phyloP scores from a whole-genome alignment of 2,329 filamentous ascomycete species.

The Arthrobotrys entomopaga region DNA sequence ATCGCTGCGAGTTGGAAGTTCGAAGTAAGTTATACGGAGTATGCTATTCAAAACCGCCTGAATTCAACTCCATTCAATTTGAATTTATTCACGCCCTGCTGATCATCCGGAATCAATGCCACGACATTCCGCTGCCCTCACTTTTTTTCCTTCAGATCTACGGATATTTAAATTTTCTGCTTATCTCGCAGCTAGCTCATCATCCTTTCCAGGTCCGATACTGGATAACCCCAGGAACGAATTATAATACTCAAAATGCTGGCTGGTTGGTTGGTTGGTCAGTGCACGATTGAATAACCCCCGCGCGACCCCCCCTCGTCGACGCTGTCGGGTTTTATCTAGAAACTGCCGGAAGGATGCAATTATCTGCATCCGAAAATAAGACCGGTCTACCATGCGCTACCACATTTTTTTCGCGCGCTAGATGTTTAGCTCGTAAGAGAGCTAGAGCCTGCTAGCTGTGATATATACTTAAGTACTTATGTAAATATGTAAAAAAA shows the following conservation, averaged over 20 bases:
- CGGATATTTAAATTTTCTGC: conserved; percentile 12
- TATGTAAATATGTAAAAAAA: conserved; percentile 1
- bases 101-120: conserved; percentile 22
- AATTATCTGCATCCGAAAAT: not conserved
- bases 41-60: no score
- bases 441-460: no score
- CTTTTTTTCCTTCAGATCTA: conserved; percentile 12
- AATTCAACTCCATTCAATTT: no score
- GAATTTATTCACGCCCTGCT: not conserved
- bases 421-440: no score
- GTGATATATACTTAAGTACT: no score
- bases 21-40: no score
- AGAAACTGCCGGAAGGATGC: conserved; percentile 29
- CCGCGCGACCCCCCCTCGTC: not conserved
- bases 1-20: no score
- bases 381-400: no score
- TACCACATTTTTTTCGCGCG: no score
- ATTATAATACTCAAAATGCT: not conserved
- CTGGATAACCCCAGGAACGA: conserved; percentile 1
- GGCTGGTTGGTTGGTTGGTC: not conserved
- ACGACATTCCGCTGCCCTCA: conserved; percentile 9
- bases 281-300: not conserved
- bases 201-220: not conserved
- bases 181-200: not conserved
- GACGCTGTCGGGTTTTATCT: conserved; percentile 27